Conservation (phyloP, 148 eudicot genomes). For the Vaccinium myrtillus region DNA sequence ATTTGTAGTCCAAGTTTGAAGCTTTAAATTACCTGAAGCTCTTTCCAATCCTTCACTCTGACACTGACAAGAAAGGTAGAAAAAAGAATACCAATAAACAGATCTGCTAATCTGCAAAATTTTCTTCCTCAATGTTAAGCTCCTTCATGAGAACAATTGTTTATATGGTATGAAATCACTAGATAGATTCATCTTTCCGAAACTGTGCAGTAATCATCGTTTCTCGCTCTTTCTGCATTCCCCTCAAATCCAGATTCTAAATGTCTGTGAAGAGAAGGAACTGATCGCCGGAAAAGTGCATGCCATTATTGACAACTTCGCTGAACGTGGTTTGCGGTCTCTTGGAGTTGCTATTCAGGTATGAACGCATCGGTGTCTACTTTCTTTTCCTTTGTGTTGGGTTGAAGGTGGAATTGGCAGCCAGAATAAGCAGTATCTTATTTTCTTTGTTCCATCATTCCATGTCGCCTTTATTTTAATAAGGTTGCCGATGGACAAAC, state of each 20-base stretch:
- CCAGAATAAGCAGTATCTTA: not conserved
- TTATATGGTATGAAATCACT: not conserved
- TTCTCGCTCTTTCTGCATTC: slow-evolving; percentile 3
- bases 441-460: not conserved
- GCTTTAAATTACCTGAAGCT: not conserved
- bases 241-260: slow-evolving; percentile 49
- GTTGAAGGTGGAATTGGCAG: slow-evolving; percentile 5
- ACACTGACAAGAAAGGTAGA: not conserved
- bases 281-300: slow-evolving; percentile 55
- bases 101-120: not conserved
- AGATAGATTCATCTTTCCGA: not conserved
- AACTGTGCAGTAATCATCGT: not conserved
- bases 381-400: not conserved
- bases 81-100: not conserved
- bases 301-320: slow-evolving; percentile 60
- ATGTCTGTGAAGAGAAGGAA: slow-evolving; percentile 53
- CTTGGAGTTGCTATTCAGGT: slow-evolving; percentile 77
- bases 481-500: not conserved
- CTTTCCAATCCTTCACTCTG: slow-evolving; percentile 1
- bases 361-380: slow-evolving; percentile 1
- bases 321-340: slow-evolving; percentile 73
- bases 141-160: not conserved
- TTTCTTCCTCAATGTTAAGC: not conserved
- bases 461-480: not conserved
- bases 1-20: not conserved